Evolutionary conservation across 768 basidiomycete species (phyloP), one percentile per base, ranked within the genome.

Genomic region (Cubamyces sp.): DNA sequence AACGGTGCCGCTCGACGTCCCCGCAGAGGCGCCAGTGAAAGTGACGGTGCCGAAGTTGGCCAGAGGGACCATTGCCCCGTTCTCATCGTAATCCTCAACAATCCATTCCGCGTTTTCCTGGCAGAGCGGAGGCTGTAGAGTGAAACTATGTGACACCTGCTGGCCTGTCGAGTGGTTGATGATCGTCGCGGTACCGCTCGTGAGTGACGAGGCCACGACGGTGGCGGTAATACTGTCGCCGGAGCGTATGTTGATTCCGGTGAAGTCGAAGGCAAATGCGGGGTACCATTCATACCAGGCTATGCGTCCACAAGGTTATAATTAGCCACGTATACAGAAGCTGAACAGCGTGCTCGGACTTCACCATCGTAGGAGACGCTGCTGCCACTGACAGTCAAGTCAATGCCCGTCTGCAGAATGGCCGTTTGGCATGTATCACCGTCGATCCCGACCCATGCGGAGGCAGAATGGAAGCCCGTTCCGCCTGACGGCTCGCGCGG

Each of bases 81-180:
- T 59, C 55, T 60, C 50, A 55, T 66, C 60, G 64, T 59, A 71
- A 64, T 76, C 75, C 66, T 76, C 75, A 16, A 76, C 74, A 55
- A 76, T 76, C 75, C 75, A 76, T 66, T 76, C 74, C 5, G 74
- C 75, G 66, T 76, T 72, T 69, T 73, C 55, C 66, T 73, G 66
- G 67, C 74, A 75, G 52, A 75, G 70, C 34, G 70, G 57, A 45
- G 58, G 49, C n/a, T 68, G 57, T 25, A 74, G 74, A 12, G 69
- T 70, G 68, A 76, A 67, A 12, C 68, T 34, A 64, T 73, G 68
- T 41, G 72, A 64, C n/a, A 76, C 70, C 25, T 68, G 61, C 68
- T 68, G 64, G 62, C 71, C 69, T 16, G 59, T 70, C 43, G 67
- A 65, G 50, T 64, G 34, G 68, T 74, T 74, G 62, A 66, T 46